Percentiles rank a stretch among this genome's conserved stretches.
These are phyloP conservation scores for Phytophthora aleatoria DNA, from an alignment of 352 stramenopile species.

Conservation along the genomic window DNA sequence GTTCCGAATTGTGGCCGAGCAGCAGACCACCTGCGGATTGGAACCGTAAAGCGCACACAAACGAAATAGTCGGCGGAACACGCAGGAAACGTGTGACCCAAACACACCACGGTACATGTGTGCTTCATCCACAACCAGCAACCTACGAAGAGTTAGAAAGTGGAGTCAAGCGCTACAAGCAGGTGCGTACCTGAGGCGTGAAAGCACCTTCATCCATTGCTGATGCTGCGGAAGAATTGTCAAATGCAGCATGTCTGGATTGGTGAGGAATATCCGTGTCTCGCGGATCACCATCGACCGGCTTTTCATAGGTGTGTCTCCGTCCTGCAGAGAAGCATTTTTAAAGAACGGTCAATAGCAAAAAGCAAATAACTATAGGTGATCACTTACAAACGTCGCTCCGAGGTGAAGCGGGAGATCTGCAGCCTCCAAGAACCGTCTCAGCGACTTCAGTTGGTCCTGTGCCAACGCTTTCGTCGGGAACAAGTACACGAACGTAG, in stretches of 20 bases:
- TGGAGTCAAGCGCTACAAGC: not conserved
- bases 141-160: slow-evolving; percentile 32
- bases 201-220: slow-evolving; percentile 89
- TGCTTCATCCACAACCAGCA: slow-evolving; percentile 86
- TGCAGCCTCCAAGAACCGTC: slow-evolving; percentile 67
- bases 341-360: not conserved
- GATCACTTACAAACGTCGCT: slow-evolving; percentile 61
- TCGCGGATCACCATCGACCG: slow-evolving; percentile 84
- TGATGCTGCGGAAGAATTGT: slow-evolving; percentile 95
- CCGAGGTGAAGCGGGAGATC: slow-evolving; percentile 53
- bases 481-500: slow-evolving; percentile 95
- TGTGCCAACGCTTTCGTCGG: slow-evolving; percentile 98
- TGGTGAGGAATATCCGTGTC: slow-evolving; percentile 97
- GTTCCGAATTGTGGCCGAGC: slow-evolving; percentile 96
- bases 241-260: slow-evolving; percentile 98
- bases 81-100: slow-evolving; percentile 81
- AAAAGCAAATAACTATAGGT: not conserved
- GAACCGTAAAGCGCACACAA: slow-evolving; percentile 85
- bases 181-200: slow-evolving; percentile 78
- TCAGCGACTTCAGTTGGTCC: slow-evolving; percentile 95
- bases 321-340: slow-evolving; percentile 75
- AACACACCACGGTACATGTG: slow-evolving; percentile 95
- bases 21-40: slow-evolving; percentile 92
- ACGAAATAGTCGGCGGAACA: slow-evolving; percentile 91
- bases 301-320: slow-evolving; percentile 93